These are phyloP conservation scores for Fusarium hostae DNA, from an alignment of 2,329 filamentous ascomycete species.

Conservation along the genomic window DNA sequence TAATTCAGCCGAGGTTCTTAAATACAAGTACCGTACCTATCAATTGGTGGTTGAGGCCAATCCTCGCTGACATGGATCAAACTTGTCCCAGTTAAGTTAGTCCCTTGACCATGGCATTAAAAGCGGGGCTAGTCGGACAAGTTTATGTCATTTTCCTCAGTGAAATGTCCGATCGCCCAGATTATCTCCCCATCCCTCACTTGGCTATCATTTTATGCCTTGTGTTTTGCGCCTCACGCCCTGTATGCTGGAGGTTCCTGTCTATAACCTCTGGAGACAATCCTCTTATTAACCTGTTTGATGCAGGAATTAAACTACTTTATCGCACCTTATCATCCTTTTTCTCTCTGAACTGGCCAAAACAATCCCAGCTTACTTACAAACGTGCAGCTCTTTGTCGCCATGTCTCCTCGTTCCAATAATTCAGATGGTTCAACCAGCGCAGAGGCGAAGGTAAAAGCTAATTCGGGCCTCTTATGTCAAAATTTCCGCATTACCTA, in stretches of 20 bases:
- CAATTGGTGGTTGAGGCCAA: not conserved
- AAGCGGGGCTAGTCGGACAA: not conserved
- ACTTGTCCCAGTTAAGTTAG: not conserved
- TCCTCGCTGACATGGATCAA: not conserved
- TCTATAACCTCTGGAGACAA: rapidly evolving
- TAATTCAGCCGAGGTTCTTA: not conserved
- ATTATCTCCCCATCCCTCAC: not conserved
- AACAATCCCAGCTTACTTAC: not conserved
- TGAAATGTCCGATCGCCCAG: not conserved
- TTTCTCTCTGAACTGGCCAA: no score
- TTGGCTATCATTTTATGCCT: not conserved
- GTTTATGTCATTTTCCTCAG: constrained; percentile 5
- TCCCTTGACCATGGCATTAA: not conserved
- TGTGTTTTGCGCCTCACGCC: not conserved
- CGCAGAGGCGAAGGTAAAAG: not conserved
- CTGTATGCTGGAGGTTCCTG: not conserved
- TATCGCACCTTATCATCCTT: not conserved
- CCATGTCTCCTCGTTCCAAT: not conserved
- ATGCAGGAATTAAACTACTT: no score
- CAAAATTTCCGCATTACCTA: not conserved
- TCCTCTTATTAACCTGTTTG: rapidly evolving
- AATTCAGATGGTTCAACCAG: not conserved
- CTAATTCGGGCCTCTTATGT: not conserved
- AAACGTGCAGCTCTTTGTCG: not conserved
- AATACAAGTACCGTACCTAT: not conserved